Conservation (phyloP, 129 eudicot genomes). For the Saussurea involucrata region DNA sequence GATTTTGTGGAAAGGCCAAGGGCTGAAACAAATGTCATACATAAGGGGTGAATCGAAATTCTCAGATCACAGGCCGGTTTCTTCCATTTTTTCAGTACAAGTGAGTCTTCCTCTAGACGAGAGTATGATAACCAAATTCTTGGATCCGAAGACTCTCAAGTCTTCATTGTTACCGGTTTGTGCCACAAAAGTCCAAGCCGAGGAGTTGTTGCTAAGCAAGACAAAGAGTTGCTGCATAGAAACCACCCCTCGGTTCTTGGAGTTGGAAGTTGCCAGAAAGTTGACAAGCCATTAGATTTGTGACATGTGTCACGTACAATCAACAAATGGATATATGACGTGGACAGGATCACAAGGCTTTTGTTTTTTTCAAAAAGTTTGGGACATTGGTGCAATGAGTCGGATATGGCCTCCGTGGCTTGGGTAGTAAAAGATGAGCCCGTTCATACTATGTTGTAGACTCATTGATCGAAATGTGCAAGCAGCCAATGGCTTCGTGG, state of each 20-base stretch:
- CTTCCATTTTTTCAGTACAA: constrained; percentile 58
- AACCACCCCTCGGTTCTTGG: constrained; percentile 38
- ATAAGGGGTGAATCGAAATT: constrained; percentile 72
- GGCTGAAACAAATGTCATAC: constrained; percentile 66
- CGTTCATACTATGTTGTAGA: not conserved
- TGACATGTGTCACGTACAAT: not conserved
- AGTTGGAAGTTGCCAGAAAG: constrained; percentile 15
- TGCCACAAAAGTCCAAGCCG: constrained; percentile 29
- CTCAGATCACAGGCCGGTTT: constrained; percentile 85
- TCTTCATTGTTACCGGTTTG: constrained; percentile 16
- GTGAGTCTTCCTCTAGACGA: constrained; percentile 24
- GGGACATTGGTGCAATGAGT: constrained; percentile 26
- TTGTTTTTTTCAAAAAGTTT: constrained; percentile 18
- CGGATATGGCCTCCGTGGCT: not conserved
- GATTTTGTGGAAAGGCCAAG: constrained; percentile 87
- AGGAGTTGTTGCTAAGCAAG: constrained; percentile 31
- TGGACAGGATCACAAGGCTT: constrained; percentile 24
- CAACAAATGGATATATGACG: constrained; percentile 13
- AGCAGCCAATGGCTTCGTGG: not conserved
- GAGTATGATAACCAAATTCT: not conserved
- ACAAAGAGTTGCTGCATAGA: constrained; percentile 51
- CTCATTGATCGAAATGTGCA: constrained; percentile 15
- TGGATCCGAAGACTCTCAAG: constrained; percentile 12
- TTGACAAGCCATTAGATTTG: constrained; percentile 15
- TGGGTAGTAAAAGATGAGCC: not conserved